phyloP scores from a whole-genome alignment of 2,329 filamentous ascomycete genomes.

The Phoma sp. region DNA sequence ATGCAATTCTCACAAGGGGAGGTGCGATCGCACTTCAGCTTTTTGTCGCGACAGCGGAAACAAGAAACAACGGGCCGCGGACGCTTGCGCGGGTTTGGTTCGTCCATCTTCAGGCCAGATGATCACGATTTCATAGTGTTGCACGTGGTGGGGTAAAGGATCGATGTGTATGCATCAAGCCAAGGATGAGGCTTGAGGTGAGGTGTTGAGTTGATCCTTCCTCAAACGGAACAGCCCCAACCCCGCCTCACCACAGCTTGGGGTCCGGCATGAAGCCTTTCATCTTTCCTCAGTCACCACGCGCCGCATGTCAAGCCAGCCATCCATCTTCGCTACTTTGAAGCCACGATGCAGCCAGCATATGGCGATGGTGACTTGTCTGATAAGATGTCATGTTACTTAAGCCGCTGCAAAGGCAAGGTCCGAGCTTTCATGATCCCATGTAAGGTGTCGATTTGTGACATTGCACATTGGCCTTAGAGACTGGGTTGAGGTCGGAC shows the following conservation, averaged over 20 bases:
- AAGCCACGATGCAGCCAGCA: too few relatives aligned
- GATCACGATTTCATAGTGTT: neutral
- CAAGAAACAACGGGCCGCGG: slow-evolving; percentile 35
- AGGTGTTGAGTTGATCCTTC: neutral
- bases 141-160: neutral
- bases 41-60: slow-evolving; percentile 34
- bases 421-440: too few relatives aligned
- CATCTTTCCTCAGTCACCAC: neutral
- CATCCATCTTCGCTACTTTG: too few relatives aligned
- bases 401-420: too few relatives aligned
- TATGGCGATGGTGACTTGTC: too few relatives aligned
- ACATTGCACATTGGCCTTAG: too few relatives aligned
- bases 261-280: neutral
- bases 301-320: too few relatives aligned
- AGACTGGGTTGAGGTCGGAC: too few relatives aligned
- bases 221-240: neutral
- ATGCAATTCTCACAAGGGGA: slow-evolving; percentile 33
- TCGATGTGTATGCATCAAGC: neutral
- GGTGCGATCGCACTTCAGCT: slow-evolving; percentile 34
- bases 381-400: too few relatives aligned
- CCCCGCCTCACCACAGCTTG: neutral
- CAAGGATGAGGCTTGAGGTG: neutral
- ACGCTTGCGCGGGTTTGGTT: slow-evolving; percentile 22
- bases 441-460: too few relatives aligned
- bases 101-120: slow-evolving; percentile 17